Percentiles rank a stretch among this genome's conserved stretches.
phyloP scores from a whole-genome alignment of 2,329 filamentous ascomycete species.

The Pseudogymnoascus sp. region DNA sequence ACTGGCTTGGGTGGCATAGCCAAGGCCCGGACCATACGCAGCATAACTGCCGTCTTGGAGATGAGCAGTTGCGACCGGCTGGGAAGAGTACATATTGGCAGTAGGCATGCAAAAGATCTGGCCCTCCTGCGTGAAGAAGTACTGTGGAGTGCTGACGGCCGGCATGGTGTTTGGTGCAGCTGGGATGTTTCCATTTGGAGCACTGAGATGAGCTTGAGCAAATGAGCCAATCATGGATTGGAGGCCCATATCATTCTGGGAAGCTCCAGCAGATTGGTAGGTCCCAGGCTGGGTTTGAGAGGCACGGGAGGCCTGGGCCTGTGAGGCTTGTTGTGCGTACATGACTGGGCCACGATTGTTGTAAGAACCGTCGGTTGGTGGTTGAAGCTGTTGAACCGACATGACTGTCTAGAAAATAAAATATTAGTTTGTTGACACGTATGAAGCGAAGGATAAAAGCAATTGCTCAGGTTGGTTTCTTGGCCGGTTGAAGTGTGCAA shows the following conservation, averaged over 20 bases:
- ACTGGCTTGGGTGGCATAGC: constrained; percentile 25
- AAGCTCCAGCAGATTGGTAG: constrained; percentile 13
- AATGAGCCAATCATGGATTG: constrained; percentile 23
- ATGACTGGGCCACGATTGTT: constrained; percentile 23
- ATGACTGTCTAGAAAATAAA: constrained; percentile 24
- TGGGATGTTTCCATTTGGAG: constrained; percentile 30
- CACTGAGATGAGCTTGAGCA: constrained; percentile 22
- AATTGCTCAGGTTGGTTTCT: background rate
- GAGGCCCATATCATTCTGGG: constrained; percentile 17
- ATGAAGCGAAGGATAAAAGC: background rate
- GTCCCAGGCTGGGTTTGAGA: constrained; percentile 21
- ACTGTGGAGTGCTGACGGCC: constrained; percentile 21
- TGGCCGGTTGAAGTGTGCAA: background rate
- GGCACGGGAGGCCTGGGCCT: constrained; percentile 22
- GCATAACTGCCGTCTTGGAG: constrained; percentile 24
- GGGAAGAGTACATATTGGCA: constrained; percentile 24
- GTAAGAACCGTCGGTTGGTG: constrained; percentile 18
- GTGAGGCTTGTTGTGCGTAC: constrained; percentile 22
- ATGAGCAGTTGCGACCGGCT: constrained; percentile 21
- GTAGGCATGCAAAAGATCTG: constrained; percentile 26
- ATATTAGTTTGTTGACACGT: background rate
- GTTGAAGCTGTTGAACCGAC: constrained; percentile 28
- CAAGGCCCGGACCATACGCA: constrained; percentile 20
- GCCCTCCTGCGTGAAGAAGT: constrained; percentile 27
- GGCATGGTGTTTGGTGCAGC: constrained; percentile 21